These are phyloP conservation scores for Psilocybe azurescens DNA, from an alignment of 768 basidiomycete genomes.

Conservation along the genomic window DNA sequence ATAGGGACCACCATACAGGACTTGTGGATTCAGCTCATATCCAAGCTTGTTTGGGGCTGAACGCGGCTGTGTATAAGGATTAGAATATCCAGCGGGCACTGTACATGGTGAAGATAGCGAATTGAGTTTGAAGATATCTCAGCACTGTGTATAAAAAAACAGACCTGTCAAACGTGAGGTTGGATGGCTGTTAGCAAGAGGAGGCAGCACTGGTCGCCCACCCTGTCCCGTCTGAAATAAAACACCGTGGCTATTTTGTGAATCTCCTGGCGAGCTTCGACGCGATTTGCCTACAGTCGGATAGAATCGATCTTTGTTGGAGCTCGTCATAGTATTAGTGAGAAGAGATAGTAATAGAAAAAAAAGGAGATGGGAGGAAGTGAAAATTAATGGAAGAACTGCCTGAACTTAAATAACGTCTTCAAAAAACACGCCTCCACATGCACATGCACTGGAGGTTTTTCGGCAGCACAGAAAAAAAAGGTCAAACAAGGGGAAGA, in stretches of 20 bases:
- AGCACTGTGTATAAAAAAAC: slow-evolving; percentile 66
- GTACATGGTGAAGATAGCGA: slow-evolving; percentile 51
- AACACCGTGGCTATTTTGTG: slow-evolving; percentile 55
- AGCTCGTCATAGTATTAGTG: slow-evolving; percentile 67
- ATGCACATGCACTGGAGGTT: slow-evolving; percentile 28
- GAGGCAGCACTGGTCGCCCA: slow-evolving; percentile 89
- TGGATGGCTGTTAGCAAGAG: slow-evolving; percentile 85
- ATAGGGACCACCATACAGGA: slow-evolving; percentile 41
- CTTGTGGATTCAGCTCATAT: slow-evolving; percentile 58
- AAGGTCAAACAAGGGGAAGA: slow-evolving; percentile 46
- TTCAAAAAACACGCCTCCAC: slow-evolving; percentile 29
- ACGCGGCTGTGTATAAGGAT: slow-evolving; percentile 67
- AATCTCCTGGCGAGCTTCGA: slow-evolving; percentile 72
- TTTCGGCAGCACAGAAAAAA: slow-evolving; percentile 19
- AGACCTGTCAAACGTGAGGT: slow-evolving; percentile 91
- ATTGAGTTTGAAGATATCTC: slow-evolving; percentile 59
- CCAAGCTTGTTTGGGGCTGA: slow-evolving; percentile 57
- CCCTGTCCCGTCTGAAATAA: slow-evolving; percentile 84
- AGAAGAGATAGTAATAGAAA: slow-evolving; percentile 64
- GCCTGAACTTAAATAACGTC: slow-evolving; percentile 46
- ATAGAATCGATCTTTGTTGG: slow-evolving; percentile 76
- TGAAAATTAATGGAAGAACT: slow-evolving; percentile 35
- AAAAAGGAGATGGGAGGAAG: slow-evolving; percentile 56
- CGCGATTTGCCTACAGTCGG: slow-evolving; percentile 65
- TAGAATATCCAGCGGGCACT: slow-evolving; percentile 66